Evolutionary conservation across 306 rosid genomes (phyloP).

Genomic region (Cicer yamashitae): DNA sequence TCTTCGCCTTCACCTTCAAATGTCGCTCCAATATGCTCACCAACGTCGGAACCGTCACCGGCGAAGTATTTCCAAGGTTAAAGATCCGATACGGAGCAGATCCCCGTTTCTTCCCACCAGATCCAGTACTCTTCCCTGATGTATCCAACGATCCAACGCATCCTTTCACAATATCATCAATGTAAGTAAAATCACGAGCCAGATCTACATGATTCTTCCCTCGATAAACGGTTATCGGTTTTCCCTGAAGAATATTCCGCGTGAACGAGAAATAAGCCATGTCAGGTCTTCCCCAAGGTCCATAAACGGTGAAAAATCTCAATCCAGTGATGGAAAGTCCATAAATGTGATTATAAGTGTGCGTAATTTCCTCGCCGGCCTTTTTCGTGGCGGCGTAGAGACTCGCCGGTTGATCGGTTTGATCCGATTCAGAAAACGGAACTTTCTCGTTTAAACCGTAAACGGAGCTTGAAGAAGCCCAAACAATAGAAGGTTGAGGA

Average conservation of each 20-base stretch:
- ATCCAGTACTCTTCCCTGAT: conserved; percentile 71
- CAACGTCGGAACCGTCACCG: conserved; percentile 80
- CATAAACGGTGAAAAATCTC: conserved; percentile 86
- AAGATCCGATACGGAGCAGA: conserved; percentile 78
- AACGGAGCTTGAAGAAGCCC: conserved; percentile 93
- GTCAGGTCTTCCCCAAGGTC: conserved; percentile 96
- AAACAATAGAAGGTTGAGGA: conserved; percentile 78
- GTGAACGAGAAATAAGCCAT: conserved; percentile 92
- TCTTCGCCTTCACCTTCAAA: conserved; percentile 85
- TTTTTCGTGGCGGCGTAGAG: conserved; percentile 89
- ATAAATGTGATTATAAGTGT: conserved; percentile 80
- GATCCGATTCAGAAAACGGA: conserved; percentile 75
- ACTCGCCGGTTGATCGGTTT: conserved; percentile 75
- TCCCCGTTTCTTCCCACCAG: conserved; percentile 82
- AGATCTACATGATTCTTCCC: conserved; percentile 77
- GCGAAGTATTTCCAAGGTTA: conserved; percentile 85
- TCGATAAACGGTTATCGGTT: conserved; percentile 80
- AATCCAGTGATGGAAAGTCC: conserved; percentile 84
- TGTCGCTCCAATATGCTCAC: conserved; percentile 75
- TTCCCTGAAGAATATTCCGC: conserved; percentile 77
- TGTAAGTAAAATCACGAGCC: conserved; percentile 84
- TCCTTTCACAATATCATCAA: conserved; percentile 85
- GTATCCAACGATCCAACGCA: conserved; percentile 84
- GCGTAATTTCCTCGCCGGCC: conserved; percentile 92
- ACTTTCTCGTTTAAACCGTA: conserved; percentile 78